Conservation (phyloP, 1,284 basidiomycete genomes). For the Boletus albobrunnescens region DNA sequence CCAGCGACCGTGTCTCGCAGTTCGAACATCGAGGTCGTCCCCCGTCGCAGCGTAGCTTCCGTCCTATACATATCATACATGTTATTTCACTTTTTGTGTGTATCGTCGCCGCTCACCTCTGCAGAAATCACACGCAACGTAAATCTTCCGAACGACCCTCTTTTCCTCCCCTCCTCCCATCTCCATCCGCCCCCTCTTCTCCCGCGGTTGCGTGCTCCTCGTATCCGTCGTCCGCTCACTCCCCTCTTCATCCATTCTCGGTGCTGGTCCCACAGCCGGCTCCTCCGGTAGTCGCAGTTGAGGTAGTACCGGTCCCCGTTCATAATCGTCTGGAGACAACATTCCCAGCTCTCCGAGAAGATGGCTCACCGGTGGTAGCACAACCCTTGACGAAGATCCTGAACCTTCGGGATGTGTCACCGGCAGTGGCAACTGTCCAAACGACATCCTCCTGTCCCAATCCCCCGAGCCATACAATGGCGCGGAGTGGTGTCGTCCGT, state of each 20-base stretch:
- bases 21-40: constrained; percentile 55
- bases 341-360: constrained; percentile 27
- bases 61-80: constrained; percentile 39
- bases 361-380: constrained; percentile 29
- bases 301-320: constrained; percentile 26
- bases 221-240: constrained; percentile 11
- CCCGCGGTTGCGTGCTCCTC: constrained; percentile 9
- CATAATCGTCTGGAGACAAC: constrained; percentile 18
- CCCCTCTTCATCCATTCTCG: constrained; percentile 14
- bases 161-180: constrained; percentile 21
- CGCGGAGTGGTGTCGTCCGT: constrained; percentile 26
- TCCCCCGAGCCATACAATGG: constrained; percentile 28
- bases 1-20: constrained; percentile 46
- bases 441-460: constrained; percentile 23
- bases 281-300: constrained; percentile 29
- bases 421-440: constrained; percentile 16
- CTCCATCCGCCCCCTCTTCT: constrained; percentile 19
- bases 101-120: constrained; percentile 46
- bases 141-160: constrained; percentile 30
- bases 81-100: constrained; percentile 1
- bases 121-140: constrained; percentile 65
- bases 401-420: constrained; percentile 15
- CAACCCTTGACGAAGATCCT: constrained; percentile 21
- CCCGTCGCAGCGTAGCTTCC: constrained; percentile 71
- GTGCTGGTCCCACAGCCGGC: constrained; percentile 4